phyloP scores from a whole-genome alignment of 768 basidiomycete species.

The Hygrocybe punicea region DNA sequence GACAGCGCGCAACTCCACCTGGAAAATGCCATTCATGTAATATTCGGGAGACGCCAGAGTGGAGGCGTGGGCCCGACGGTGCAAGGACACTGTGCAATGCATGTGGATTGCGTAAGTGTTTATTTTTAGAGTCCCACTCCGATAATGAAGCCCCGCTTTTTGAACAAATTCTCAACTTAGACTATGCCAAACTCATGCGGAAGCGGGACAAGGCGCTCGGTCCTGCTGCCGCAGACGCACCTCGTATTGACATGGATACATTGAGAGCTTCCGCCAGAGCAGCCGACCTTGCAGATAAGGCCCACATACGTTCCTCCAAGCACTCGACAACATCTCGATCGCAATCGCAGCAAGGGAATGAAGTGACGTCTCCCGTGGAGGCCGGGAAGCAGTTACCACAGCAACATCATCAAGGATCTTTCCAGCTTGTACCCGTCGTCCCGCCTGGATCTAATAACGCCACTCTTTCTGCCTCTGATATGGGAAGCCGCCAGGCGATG shows the following conservation, averaged over 20 bases:
- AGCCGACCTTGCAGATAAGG: slow-evolving; percentile 44
- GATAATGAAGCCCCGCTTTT: slow-evolving; percentile 2
- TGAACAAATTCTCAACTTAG: slow-evolving; percentile 32
- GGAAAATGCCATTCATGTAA: slow-evolving; percentile 87
- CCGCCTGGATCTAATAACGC: slow-evolving; percentile 19
- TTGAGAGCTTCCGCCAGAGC: slow-evolving; percentile 70
- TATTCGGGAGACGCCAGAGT: slow-evolving; percentile 85
- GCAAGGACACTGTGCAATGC: slow-evolving; percentile 83
- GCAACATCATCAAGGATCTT: slow-evolving; percentile 56
- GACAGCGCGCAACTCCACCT: slow-evolving; percentile 77
- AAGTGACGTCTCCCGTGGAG: slow-evolving; percentile 32
- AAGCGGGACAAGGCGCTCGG: slow-evolving; percentile 65
- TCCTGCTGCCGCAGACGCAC: slow-evolving; percentile 52
- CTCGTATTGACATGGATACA: slow-evolving; percentile 70
- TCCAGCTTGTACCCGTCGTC: slow-evolving; percentile 48
- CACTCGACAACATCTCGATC: neutral
- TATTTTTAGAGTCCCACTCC: slow-evolving; percentile 21
- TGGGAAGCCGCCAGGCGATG: slow-evolving; percentile 14
- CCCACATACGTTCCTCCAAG: slow-evolving; percentile 22
- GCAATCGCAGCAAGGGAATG: slow-evolving; percentile 28
- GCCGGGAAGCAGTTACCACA: slow-evolving; percentile 25
- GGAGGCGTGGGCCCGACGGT: slow-evolving; percentile 81
- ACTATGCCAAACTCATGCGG: slow-evolving; percentile 80
- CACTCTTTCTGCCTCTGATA: slow-evolving; percentile 11
- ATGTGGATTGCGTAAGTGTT: slow-evolving; percentile 72